These are phyloP conservation scores for Lodderomyces margitis DNA, from an alignment of 1,139 yeast genomes.

Conservation along the genomic window DNA sequence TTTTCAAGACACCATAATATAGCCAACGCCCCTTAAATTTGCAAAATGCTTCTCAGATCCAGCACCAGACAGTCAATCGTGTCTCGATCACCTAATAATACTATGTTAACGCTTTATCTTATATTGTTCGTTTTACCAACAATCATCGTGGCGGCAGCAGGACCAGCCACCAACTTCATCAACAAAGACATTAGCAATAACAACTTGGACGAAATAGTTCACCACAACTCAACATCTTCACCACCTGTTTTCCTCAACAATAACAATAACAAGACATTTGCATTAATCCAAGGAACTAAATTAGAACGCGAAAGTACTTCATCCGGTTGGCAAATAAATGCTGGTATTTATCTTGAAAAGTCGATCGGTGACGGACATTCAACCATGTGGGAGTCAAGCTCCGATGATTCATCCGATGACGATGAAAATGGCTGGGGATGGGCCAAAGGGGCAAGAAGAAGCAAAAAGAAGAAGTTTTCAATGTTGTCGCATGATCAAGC, in stretches of 20 bases:
- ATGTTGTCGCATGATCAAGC: conserved; percentile 3
- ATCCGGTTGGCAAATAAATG: conserved; percentile 9
- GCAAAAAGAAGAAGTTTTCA: conserved; percentile 5
- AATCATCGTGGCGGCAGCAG: neutral
- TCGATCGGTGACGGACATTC: conserved; percentile 1
- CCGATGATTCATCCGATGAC: conserved; percentile 2
- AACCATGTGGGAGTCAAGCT: neutral
- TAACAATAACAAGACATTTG: neutral
- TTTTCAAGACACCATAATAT: neutral
- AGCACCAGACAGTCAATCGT: neutral
- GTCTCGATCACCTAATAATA: too few species aligned
- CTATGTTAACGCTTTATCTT: neutral
- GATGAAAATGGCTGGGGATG: conserved; percentile 2
- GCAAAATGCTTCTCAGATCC: neutral
- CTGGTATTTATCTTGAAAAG: conserved; percentile 9
- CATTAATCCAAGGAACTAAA: neutral
- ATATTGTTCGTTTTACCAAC: neutral
- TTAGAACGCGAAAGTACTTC: neutral
- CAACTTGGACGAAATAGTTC: neutral
- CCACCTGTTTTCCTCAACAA: neutral
- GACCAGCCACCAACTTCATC: neutral
- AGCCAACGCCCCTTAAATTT: too few species aligned
- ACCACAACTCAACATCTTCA: neutral
- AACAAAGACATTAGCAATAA: neutral
- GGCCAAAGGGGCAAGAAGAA: neutral